phyloP scores from a whole-genome alignment of 148 eudicot genomes.

The Nepenthes mirabilis region DNA sequence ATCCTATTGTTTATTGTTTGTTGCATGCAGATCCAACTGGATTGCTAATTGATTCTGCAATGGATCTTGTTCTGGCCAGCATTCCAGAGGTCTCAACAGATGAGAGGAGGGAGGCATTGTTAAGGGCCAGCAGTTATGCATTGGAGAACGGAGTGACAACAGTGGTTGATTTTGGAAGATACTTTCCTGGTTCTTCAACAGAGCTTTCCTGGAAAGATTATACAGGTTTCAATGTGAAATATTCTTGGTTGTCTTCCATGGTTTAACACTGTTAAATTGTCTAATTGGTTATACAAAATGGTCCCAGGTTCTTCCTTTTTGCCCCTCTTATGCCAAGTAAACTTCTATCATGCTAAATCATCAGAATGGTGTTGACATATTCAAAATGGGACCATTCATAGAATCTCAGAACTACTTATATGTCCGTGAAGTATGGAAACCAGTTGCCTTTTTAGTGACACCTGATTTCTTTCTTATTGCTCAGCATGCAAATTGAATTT shows the following conservation, averaged over 20 bases:
- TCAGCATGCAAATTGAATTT: no score
- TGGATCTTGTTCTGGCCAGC: constrained; percentile 42
- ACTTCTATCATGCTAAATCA: no score
- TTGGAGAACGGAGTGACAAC: constrained; percentile 87
- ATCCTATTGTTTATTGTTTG: not conserved
- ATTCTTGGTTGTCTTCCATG: not conserved
- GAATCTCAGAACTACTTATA: no score
- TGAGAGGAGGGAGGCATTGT: constrained; percentile 78
- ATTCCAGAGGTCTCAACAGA: constrained; percentile 60
- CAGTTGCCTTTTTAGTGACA: no score
- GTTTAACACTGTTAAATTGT: no score
- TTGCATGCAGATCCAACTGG: constrained; percentile 73
- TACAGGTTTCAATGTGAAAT: constrained; percentile 34
- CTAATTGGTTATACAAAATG: no score
- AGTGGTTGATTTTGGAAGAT: constrained; percentile 92
- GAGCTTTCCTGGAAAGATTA: constrained; percentile 84
- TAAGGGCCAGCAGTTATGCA: constrained; percentile 64
- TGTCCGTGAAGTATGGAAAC: no score
- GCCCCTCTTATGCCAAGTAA: no score
- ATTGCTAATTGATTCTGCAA: constrained; percentile 88
- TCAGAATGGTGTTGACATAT: no score
- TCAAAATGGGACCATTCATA: no score
- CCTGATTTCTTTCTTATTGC: no score
- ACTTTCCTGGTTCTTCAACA: constrained; percentile 61
- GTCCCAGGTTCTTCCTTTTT: no score